Base-by-base conservation (phyloP, 75 land plant genomes). In the Chamaecyparis obtusa region DNA sequence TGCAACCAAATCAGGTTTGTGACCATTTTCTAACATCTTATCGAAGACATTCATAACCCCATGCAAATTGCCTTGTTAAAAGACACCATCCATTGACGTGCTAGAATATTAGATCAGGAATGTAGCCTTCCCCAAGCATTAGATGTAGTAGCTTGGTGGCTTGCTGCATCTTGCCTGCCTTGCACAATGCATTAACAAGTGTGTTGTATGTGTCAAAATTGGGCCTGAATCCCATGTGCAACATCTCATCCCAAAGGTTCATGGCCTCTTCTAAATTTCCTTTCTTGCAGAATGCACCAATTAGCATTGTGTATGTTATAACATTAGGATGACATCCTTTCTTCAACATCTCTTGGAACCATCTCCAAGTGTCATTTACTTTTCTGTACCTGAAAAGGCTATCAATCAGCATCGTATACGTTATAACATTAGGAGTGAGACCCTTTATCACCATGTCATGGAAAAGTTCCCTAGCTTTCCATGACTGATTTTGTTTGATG, bases 1-100 rank as follows among this genome's bases (percentile, higher is more conserved):
- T 15, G 98, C 94, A 79, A 95, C 90, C 71, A 93, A 91, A 91
- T 93, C 89, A 6, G 92, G 92, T 13, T 35, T 79, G 54, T 89
- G 72, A 35, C 84, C 81, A 14, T 44, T 17, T 21, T 24, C 27
- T 43, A 80, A 27, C 46, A 80, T 43, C 49, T 80, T 27, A 43
- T 9, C 48, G 44, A 90, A 56, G 7, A 78, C 49, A 3, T 37
- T 51, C 2, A 54, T 46, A 10, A 86, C 92, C 83, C 87, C 86
- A 16, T 83, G 43, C 78, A 86, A 76, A 7, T 85, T 36, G 17
- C 88, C 91, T 41, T 11, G 17, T 33, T 54, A 86, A 72, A 76
- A 87, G 17, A 86, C 39, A 1, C 89, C 89, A 85, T 86, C 21
- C 19, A 90, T 88, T 17, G 90, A 83, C 9, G 88, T 43, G 49